Conservation (phyloP, 192 early-diverging fungal species). For the Coemansia sp. region DNA sequence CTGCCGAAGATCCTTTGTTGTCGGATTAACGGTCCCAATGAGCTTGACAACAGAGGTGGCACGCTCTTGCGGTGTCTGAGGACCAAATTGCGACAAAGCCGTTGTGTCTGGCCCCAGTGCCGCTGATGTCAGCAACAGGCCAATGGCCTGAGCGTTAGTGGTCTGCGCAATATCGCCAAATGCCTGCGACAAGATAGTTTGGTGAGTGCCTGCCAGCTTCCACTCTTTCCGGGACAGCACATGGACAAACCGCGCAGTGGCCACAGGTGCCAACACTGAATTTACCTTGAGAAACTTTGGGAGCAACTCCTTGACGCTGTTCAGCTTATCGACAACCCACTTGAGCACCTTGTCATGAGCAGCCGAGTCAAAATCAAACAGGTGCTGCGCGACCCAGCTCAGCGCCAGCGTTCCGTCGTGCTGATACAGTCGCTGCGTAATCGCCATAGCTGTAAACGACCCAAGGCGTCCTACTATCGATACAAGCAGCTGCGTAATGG, state of each 20-base stretch:
- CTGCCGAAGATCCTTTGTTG: not conserved
- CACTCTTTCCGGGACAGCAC: conserved; percentile 20
- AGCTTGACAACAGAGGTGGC: conserved; percentile 7
- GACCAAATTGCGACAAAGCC: conserved; percentile 15
- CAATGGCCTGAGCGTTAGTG: conserved; percentile 15
- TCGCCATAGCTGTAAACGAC: not conserved
- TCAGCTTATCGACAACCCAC: conserved; percentile 12
- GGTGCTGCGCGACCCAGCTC: conserved; percentile 16
- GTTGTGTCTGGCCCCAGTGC: conserved; percentile 27
- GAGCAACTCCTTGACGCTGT: not conserved
- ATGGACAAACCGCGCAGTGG: conserved; percentile 19
- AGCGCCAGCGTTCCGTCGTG: not conserved
- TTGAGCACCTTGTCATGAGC: conserved; percentile 15
- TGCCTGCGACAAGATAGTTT: conserved; percentile 16
- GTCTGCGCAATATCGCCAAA: conserved; percentile 2
- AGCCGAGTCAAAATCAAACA: conserved; percentile 7
- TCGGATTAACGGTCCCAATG: not conserved
- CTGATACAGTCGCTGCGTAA: conserved; percentile 2
- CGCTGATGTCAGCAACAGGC: conserved; percentile 14
- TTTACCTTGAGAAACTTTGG: conserved; percentile 5
- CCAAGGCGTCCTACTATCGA: not conserved
- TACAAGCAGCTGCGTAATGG: not conserved
- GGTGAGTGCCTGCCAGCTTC: conserved; percentile 17
- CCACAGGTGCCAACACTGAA: conserved; percentile 8
- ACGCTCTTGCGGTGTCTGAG: conserved; percentile 17